Base-by-base conservation (phyloP, 805 yeast genomes). In the Lipomyces chichibuensis region DNA sequence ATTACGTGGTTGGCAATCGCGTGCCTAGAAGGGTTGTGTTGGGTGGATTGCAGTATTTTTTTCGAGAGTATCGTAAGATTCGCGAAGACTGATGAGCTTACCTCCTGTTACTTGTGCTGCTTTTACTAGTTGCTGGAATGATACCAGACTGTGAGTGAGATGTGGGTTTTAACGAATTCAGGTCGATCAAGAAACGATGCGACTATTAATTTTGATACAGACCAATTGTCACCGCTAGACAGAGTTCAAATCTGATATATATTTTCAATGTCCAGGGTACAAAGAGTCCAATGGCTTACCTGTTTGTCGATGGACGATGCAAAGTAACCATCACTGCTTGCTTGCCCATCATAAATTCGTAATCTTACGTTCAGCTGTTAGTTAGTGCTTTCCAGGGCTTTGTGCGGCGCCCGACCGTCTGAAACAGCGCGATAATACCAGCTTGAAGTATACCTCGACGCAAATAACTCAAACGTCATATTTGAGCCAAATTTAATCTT, bases 41-140 rank as follows among this genome's bases (percentile, higher is more conserved):
- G 49, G 49, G 49, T 43, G 49, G 49, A n/a, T n/a, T 43, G 8
- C 49, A 43, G 49, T 43, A 43, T n/a, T 43, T 43, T 43, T 43
- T 43, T n/a, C 20, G 49, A 17, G 49, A 43, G 49, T 43, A 43
- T 17, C 49, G 49, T n/a, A 43, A 43, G 49, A 43, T 43, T n/a
- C 49, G 49, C 6, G 49, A 43, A 23, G 23, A 17, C 49, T 43
- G 25, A 43, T n/a, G 9, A 17, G 49, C 49, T n/a, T 43, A 2
- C 23, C 11, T n/a, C 23, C 49, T 43, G 49, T n/a, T 43, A 43
- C 49, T 43, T n/a, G 49, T 43, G 49, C 49, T 43, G 49, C n/a
- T 43, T 7, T n/a, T 43, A 7, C 14, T 17, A 17, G 1, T 7
- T n/a, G 23, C 49, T 17, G 20, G 49, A 43, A 43, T 43, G 23